phyloP scores from a whole-genome alignment of 2,329 filamentous ascomycete species.

The Teratosphaeria pseudoeucalypti region DNA sequence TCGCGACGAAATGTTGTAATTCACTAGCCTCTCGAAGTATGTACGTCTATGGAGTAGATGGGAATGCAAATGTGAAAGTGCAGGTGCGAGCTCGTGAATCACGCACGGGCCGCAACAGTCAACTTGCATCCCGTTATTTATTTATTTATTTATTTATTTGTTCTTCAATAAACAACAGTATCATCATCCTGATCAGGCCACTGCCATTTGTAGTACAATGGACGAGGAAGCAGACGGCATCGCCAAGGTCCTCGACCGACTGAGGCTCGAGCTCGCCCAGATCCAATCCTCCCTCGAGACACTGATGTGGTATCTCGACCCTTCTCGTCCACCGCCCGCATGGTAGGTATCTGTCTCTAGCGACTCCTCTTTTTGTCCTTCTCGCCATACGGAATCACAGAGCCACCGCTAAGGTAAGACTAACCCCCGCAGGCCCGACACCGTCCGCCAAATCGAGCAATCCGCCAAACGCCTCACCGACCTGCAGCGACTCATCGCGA shows the following conservation, averaged over 20 bases:
- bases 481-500: conserved; percentile 54
- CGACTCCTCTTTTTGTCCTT: not conserved
- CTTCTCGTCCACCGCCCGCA: not conserved
- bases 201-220: not conserved
- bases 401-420: not conserved
- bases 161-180: not conserved
- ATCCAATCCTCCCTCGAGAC: not conserved
- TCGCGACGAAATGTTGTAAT: too few species aligned
- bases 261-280: not conserved
- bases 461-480: conserved; percentile 52
- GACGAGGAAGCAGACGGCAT: not conserved
- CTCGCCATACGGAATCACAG: not conserved
- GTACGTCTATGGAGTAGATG: not conserved
- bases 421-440: not conserved
- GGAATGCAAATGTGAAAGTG: not conserved
- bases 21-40: too few species aligned
- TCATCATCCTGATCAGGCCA: not conserved
- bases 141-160: not conserved
- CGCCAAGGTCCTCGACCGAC: not conserved
- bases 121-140: not conserved
- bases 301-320: not conserved
- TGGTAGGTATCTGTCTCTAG: not conserved
- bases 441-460: conserved; percentile 19
- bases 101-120: not conserved
- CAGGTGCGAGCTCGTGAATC: not conserved